Conservation (phyloP, 495 filamentous ascomycete genomes). For the Penicillium chermesinum region DNA sequence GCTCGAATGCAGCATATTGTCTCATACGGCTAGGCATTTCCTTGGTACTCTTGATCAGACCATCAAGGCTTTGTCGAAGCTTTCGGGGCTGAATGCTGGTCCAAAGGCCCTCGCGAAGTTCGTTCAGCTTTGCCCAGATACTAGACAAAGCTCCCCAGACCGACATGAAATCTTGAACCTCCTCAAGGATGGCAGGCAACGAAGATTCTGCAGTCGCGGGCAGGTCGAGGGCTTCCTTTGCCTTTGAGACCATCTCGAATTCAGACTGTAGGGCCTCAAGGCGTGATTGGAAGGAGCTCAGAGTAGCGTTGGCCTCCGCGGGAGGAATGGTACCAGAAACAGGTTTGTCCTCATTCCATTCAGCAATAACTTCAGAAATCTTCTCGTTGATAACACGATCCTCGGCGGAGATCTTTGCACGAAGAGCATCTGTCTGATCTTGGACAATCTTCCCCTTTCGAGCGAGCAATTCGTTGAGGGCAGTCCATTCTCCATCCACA, state of each 20-base stretch:
- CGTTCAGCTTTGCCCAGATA: slow-evolving; percentile 95
- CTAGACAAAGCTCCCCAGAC: slow-evolving; percentile 93
- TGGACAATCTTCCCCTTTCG: slow-evolving; percentile 90
- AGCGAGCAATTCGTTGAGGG: slow-evolving; percentile 79
- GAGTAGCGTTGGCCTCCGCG: slow-evolving; percentile 72
- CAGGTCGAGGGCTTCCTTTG: slow-evolving; percentile 92
- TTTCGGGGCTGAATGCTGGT: slow-evolving; percentile 89
- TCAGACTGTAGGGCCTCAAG: slow-evolving; percentile 80
- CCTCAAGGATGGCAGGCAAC: slow-evolving; percentile 77
- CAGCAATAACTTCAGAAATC: slow-evolving; percentile 69
- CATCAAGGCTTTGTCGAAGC: slow-evolving; percentile 79
- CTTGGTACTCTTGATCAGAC: slow-evolving; percentile 94
- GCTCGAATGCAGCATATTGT: slow-evolving; percentile 97
- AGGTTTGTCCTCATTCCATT: slow-evolving; percentile 96
- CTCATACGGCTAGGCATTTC: slow-evolving; percentile 99
- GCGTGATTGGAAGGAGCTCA: slow-evolving; percentile 72
- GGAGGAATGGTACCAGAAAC: slow-evolving; percentile 91
- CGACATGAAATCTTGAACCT: slow-evolving; percentile 97
- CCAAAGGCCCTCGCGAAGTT: slow-evolving; percentile 87
- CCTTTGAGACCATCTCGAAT: slow-evolving; percentile 88
- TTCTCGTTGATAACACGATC: slow-evolving; percentile 85
- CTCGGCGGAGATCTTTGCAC: slow-evolving; percentile 93
- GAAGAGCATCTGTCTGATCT: slow-evolving; percentile 90
- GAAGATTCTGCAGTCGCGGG: slow-evolving; percentile 70
- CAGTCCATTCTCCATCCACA: slow-evolving; percentile 88